phyloP scores from a whole-genome alignment of 1,139 yeast species.

The Meyerozyma athensensis region DNA sequence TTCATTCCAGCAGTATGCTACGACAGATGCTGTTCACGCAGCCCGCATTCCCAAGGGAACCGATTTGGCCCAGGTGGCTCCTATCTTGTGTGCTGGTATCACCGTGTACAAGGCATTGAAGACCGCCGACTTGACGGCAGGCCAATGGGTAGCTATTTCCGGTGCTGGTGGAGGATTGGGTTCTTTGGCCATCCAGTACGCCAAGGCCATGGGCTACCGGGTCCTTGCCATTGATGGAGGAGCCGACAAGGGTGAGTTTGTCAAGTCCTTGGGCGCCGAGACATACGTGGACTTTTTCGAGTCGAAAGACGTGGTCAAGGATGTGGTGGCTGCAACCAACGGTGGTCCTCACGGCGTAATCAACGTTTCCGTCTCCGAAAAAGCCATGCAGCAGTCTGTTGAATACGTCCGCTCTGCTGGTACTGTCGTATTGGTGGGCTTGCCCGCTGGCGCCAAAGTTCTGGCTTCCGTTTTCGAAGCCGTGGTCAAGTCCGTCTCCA shows the following conservation, averaged over 20 bases:
- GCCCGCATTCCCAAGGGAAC: constrained; percentile 31
- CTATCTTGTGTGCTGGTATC: constrained; percentile 70
- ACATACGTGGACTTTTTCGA: constrained; percentile 60
- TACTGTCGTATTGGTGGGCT: constrained; percentile 75
- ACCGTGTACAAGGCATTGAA: constrained; percentile 81
- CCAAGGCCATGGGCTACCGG: constrained; percentile 76
- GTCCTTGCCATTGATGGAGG: constrained; percentile 77
- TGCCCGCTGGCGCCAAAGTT: constrained; percentile 69
- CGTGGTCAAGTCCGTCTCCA: constrained; percentile 59
- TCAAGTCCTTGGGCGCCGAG: constrained; percentile 63
- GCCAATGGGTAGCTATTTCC: constrained; percentile 75
- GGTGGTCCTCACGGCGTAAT: constrained; percentile 69
- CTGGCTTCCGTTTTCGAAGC: constrained; percentile 59
- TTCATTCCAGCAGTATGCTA: constrained; percentile 78
- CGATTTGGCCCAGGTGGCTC: constrained; percentile 32
- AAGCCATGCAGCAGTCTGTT: constrained; percentile 65
- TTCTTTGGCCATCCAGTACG: constrained; percentile 75
- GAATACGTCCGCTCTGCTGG: constrained; percentile 71
- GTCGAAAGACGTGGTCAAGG: constrained; percentile 28
- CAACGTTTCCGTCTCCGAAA: constrained; percentile 75
- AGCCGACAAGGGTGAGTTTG: constrained; percentile 54
- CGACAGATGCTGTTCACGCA: constrained; percentile 47
- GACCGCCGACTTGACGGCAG: constrained; percentile 60
- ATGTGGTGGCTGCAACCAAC: constrained; percentile 22
- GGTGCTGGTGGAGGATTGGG: constrained; percentile 91